Evolutionary conservation across 257 asterid species (phyloP).

Genomic region (Fraxinus quadrangulata): DNA sequence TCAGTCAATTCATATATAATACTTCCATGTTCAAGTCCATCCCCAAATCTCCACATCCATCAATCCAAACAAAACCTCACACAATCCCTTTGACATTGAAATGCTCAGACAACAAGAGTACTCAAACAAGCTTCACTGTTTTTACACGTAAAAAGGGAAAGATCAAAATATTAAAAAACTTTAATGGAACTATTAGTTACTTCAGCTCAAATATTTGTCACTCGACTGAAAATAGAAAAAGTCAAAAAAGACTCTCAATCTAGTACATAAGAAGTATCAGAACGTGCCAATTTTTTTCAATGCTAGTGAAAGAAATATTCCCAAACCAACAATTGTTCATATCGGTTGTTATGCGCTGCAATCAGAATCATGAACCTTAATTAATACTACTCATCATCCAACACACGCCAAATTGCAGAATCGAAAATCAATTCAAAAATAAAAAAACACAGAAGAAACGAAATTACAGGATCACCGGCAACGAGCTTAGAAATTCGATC

Average conservation of each 20-base stretch:
- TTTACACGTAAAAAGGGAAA: background rate
- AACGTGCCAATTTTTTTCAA: background rate
- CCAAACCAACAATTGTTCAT: background rate
- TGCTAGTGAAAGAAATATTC: background rate
- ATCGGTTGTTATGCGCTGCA: background rate
- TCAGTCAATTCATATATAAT: background rate
- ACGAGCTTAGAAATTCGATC: slow-evolving; percentile 97
- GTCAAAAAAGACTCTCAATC: background rate
- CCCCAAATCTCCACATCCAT: background rate
- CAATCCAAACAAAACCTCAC: background rate
- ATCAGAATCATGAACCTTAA: background rate
- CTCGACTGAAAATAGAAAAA: slow-evolving; percentile 5
- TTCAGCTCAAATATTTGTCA: background rate
- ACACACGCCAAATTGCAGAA: background rate
- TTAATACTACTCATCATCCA: background rate
- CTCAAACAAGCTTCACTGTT: background rate
- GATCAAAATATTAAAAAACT: background rate
- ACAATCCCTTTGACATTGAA: background rate
- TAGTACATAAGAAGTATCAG: background rate
- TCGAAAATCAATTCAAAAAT: background rate
- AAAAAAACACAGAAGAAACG: background rate
- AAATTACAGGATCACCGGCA: slow-evolving; percentile 80
- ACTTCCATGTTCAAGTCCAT: background rate
- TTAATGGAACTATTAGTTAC: slow-evolving; percentile 8
- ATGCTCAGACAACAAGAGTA: background rate